A percentile compares a stretch with the other conserved stretches of the same genome.
These are phyloP conservation scores for Teunomyces panamensis DNA, from an alignment of 805 yeast species.

Conservation along the genomic window DNA sequence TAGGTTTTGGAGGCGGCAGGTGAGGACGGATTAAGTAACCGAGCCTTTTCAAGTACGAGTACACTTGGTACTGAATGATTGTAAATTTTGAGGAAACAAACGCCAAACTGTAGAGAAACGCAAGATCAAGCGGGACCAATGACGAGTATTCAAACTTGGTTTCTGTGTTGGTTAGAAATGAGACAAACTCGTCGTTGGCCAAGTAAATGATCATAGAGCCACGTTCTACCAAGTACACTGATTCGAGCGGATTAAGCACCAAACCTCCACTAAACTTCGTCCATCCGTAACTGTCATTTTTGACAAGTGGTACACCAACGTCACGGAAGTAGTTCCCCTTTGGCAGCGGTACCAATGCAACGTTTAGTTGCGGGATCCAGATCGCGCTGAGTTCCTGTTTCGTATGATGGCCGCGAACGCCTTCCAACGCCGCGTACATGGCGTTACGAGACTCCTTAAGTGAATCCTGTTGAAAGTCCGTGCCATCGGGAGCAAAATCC, in stretches of 20 bases:
- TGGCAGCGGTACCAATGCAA: conserved; percentile 42
- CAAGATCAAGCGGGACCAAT: conserved; percentile 49
- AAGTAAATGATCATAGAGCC: conserved; percentile 48
- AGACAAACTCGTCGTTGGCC: conserved; percentile 15
- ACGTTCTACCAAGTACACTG: conserved; percentile 75
- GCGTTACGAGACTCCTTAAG: conserved; percentile 57
- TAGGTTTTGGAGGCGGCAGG: not conserved
- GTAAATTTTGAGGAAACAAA: conserved; percentile 36
- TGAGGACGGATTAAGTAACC: conserved; percentile 58
- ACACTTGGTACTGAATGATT: conserved; percentile 61
- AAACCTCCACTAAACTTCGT: conserved; percentile 24
- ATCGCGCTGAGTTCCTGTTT: conserved; percentile 55
- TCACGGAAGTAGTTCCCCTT: conserved; percentile 73
- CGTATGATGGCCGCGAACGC: conserved; percentile 44
- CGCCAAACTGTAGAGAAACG: conserved; percentile 58
- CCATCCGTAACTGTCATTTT: conserved; percentile 5
- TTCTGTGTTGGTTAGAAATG: conserved; percentile 12
- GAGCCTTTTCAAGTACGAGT: conserved; percentile 67
- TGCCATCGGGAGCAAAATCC: conserved; percentile 82
- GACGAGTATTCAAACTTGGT: conserved; percentile 20
- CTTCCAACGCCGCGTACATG: conserved; percentile 67
- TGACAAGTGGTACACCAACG: conserved; percentile 55
- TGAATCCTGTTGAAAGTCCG: conserved; percentile 45
- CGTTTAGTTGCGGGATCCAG: conserved; percentile 31
- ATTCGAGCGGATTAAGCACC: conserved; percentile 63